phyloP scores from a whole-genome alignment of 2,329 filamentous ascomycete genomes.

The Botryotinia narcissicola region DNA sequence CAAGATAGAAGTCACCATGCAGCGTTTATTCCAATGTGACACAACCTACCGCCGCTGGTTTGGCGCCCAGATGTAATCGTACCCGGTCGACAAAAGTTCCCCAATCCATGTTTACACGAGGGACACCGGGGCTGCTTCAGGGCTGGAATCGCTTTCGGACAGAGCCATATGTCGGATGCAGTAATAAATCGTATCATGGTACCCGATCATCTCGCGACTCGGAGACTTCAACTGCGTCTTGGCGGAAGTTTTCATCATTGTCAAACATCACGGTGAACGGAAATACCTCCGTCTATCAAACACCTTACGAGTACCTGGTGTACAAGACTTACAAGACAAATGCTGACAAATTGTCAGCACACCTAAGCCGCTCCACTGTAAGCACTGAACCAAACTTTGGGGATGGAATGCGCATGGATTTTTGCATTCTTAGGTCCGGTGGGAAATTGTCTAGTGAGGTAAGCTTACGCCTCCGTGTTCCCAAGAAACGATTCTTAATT shows the following conservation, averaged over 20 bases:
- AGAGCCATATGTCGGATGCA: not conserved
- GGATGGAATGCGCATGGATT: not conserved
- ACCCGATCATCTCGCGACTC: not conserved
- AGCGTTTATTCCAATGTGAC: conserved; percentile 3
- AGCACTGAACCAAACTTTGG: conserved; percentile 4
- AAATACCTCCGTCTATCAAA: not conserved
- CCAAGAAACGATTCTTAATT: not conserved
- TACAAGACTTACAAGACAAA: not conserved
- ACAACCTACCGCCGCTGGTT: not conserved
- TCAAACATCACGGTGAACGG: not conserved
- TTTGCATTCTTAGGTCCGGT: not conserved
- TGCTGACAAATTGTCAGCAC: not conserved
- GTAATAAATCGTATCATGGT: not conserved
- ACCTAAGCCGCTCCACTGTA: not conserved
- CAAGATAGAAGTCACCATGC: not conserved
- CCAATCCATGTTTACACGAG: not conserved
- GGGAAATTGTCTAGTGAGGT: not conserved
- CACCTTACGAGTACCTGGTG: not conserved
- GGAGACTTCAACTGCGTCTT: not conserved
- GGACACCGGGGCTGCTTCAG: not conserved
- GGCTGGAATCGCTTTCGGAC: not conserved
- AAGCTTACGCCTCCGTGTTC: not conserved
- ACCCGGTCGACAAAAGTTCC: not conserved
- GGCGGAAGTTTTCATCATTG: not conserved
- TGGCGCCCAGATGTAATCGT: not conserved